These are phyloP conservation scores for Lecanicillium sp. DNA, from an alignment of 2,329 filamentous ascomycete genomes.

Conservation along the genomic window DNA sequence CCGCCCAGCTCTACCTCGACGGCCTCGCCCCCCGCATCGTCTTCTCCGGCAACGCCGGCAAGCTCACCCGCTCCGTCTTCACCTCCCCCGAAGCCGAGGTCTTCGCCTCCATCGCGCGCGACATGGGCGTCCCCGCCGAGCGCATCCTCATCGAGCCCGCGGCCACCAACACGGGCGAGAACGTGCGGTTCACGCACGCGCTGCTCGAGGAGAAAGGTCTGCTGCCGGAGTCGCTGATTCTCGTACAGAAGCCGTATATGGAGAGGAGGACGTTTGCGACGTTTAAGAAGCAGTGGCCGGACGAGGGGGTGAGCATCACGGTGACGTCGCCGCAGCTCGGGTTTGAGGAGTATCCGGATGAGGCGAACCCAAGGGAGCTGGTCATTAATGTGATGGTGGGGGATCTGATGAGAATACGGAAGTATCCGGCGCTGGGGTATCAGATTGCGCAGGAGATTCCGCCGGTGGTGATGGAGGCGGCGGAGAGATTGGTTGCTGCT, in stretches of 20 bases:
- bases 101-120: conserved; percentile 35
- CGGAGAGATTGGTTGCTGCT: conserved; percentile 32
- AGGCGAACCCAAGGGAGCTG: conserved; percentile 34
- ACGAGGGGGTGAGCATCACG: conserved; percentile 25
- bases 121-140: conserved; percentile 33
- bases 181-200: conserved; percentile 37
- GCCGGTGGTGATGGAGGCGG: conserved; percentile 35
- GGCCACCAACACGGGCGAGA: conserved; percentile 42
- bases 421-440: conserved; percentile 37
- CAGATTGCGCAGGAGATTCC: conserved; percentile 39
- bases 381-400: conserved; percentile 41
- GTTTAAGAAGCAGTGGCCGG: conserved; percentile 41
- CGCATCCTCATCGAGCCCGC: conserved; percentile 33
- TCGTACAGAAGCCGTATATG: conserved; percentile 46
- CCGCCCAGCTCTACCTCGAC: conserved; percentile 36
- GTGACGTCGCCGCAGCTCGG: conserved; percentile 36
- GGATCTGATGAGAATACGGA: conserved; percentile 36
- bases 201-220: conserved; percentile 27
- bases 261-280: conserved; percentile 41
- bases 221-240: conserved; percentile 28
- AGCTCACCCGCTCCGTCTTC: conserved; percentile 35
- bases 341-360: conserved; percentile 37
- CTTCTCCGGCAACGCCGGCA: conserved; percentile 38
- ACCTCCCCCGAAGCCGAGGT: conserved; percentile 35
- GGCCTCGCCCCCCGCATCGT: conserved; percentile 34